phyloP scores from a whole-genome alignment of 1,139 yeast genomes.

The Candida sojae region DNA sequence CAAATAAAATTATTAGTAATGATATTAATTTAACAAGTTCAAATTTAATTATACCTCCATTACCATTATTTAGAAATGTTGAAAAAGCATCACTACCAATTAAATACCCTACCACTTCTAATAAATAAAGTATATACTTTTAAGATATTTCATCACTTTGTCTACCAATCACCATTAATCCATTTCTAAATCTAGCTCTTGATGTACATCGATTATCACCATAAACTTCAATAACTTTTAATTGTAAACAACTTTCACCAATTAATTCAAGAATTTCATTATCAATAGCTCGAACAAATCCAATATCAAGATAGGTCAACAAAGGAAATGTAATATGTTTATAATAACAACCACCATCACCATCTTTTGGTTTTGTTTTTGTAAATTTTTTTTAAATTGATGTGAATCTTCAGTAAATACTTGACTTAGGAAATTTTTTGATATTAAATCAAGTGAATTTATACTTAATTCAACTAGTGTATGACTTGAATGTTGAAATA shows the following conservation, averaged over 20 bases:
- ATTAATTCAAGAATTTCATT: constrained; percentile 58
- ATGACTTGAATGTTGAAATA: constrained; percentile 62
- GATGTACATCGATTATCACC: constrained; percentile 73
- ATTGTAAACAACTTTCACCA: constrained; percentile 57
- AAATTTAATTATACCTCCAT: constrained; percentile 30
- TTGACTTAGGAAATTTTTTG: constrained; percentile 49
- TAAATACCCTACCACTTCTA: constrained; percentile 22
- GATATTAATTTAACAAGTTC: constrained; percentile 25
- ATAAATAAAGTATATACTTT: background rate
- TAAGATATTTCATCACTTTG: constrained; percentile 42
- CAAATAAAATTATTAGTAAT: constrained; percentile 42
- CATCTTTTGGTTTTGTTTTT: constrained; percentile 15
- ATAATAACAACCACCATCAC: constrained; percentile 15
- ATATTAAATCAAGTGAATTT: constrained; percentile 67
- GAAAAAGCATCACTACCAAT: constrained; percentile 54
- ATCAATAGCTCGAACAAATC: constrained; percentile 76
- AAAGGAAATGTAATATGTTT: constrained; percentile 42
- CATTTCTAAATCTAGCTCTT: constrained; percentile 52
- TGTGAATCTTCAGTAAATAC: constrained; percentile 40
- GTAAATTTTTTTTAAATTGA: constrained; percentile 33
- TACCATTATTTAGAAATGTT: constrained; percentile 62
- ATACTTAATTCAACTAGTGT: constrained; percentile 69
- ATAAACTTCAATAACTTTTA: constrained; percentile 72
- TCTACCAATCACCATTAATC: constrained; percentile 71
- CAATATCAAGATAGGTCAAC: constrained; percentile 65